Conservation (phyloP, 2,329 filamentous ascomycete genomes). For the Colletotrichum acutatum region DNA sequence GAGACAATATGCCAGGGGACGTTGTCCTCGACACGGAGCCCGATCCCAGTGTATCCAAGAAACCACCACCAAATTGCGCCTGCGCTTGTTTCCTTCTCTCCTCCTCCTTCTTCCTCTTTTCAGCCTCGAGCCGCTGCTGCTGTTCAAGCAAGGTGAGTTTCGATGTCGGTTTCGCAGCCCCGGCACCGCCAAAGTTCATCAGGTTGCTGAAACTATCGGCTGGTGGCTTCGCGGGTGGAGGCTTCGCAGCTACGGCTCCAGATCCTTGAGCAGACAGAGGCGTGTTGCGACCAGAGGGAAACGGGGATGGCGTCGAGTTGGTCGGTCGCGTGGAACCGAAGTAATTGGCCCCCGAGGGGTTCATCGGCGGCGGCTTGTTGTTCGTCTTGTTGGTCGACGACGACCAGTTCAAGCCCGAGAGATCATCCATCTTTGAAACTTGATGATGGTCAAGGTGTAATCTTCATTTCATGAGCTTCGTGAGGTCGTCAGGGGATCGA, state of each 20-base stretch:
- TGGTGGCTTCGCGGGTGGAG: constrained; percentile 60
- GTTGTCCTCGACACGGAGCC: constrained; percentile 58
- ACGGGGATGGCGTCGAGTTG: constrained; percentile 65
- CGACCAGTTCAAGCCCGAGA: constrained; percentile 70
- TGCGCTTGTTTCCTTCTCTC: constrained; percentile 79
- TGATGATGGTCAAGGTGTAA: constrained; percentile 13
- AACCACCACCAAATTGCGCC: constrained; percentile 80
- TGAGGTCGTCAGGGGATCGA: constrained; percentile 33
- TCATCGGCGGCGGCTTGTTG: constrained; percentile 56
- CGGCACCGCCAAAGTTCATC: constrained; percentile 65
- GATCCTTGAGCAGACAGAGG: constrained; percentile 64
- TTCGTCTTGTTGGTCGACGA: constrained; percentile 47
- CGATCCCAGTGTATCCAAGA: constrained; percentile 79
- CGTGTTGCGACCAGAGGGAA: constrained; percentile 66
- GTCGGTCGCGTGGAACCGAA: constrained; percentile 66
- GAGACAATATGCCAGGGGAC: constrained; percentile 52
- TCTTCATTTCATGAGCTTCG: constrained; percentile 33
- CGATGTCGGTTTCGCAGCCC: constrained; percentile 68
- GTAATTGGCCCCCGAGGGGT: constrained; percentile 52
- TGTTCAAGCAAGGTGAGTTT: constrained; percentile 84
- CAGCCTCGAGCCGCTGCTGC: constrained; percentile 72
- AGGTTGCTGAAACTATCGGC: constrained; percentile 84
- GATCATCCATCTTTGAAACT: constrained; percentile 66
- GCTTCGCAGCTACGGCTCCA: constrained; percentile 55
- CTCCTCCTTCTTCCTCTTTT: constrained; percentile 78